phyloP scores from a whole-genome alignment of 306 rosid species.

The Begonia masoniana region DNA sequence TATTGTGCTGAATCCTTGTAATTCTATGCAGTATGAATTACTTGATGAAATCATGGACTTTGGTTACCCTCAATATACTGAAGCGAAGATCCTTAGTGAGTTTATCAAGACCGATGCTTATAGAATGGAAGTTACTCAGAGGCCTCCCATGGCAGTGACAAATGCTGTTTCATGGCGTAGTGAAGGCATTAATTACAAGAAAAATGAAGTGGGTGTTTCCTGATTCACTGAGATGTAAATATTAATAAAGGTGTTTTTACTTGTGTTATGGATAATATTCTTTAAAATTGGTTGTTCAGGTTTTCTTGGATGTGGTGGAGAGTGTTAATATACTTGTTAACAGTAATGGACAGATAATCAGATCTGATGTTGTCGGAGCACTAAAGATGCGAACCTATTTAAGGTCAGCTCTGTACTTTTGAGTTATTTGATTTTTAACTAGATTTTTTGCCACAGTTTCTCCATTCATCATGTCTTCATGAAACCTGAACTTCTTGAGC shows the following conservation, averaged over 20 bases:
- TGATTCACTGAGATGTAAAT: neutral
- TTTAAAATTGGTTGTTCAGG: constrained; percentile 28
- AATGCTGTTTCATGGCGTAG: constrained; percentile 99
- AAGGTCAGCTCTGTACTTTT: constrained; percentile 34
- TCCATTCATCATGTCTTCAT: too few relatives aligned
- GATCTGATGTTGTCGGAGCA: constrained; percentile 98
- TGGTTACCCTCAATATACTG: constrained; percentile 94
- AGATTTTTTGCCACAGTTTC: too few relatives aligned
- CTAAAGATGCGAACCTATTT: constrained; percentile 97
- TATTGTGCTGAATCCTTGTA: constrained; percentile 7
- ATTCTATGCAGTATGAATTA: constrained; percentile 60
- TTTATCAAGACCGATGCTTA: constrained; percentile 99
- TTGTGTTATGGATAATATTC: constrained; percentile 10
- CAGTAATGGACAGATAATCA: constrained; percentile 95
- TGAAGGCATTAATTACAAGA: constrained; percentile 91
- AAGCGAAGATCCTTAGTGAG: constrained; percentile 91
- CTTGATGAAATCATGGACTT: constrained; percentile 99
- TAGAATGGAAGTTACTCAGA: constrained; percentile 91
- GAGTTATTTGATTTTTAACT: constrained; percentile 2
- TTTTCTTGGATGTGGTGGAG: constrained; percentile 99
- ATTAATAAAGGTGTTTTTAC: neutral
- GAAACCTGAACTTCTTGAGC: too few relatives aligned
- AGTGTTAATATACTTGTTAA: constrained; percentile 96
- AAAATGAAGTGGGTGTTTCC: constrained; percentile 61
- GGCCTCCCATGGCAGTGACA: constrained; percentile 99